phyloP scores from a whole-genome alignment of 805 yeast species.

The Yarrowia deformans region DNA sequence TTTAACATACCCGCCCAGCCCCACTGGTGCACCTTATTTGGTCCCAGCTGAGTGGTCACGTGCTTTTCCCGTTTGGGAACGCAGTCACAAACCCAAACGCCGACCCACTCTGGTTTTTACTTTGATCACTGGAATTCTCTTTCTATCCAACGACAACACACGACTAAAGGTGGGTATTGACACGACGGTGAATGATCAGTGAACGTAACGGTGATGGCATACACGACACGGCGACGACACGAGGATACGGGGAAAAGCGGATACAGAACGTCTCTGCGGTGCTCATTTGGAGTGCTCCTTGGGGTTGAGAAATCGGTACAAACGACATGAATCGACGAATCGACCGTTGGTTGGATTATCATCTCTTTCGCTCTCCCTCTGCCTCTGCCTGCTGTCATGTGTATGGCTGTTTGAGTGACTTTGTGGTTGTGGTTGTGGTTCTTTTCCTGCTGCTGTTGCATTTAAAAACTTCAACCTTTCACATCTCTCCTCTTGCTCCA shows the following conservation, averaged over 20 bases:
- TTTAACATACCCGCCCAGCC: not conserved
- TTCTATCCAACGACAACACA: conserved; percentile 40
- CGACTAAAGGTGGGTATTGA: conserved; percentile 37
- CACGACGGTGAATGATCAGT: conserved; percentile 26
- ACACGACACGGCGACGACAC: conserved; percentile 20
- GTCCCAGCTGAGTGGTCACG: conserved; percentile 22
- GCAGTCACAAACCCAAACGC: conserved; percentile 38
- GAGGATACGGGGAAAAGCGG: conserved; percentile 16
- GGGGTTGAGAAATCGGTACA: not conserved
- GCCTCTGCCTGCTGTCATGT: not conserved
- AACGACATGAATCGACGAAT: not conserved
- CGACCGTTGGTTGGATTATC: no score
- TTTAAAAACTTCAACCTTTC: not conserved
- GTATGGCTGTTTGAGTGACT: not conserved
- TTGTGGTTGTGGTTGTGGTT: not conserved
- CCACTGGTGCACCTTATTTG: not conserved
- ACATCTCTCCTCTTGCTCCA: not conserved
- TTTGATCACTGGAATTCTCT: conserved; percentile 39
- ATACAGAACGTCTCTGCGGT: not conserved
- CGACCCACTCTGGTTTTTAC: conserved; percentile 39
- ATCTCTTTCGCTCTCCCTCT: not conserved
- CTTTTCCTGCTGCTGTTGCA: not conserved
- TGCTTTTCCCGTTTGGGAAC: conserved; percentile 31
- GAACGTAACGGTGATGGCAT: conserved; percentile 26
- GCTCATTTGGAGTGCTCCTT: not conserved